phyloP scores from a whole-genome alignment of 179 eudicot genomes.

The Silene noctiflora region DNA sequence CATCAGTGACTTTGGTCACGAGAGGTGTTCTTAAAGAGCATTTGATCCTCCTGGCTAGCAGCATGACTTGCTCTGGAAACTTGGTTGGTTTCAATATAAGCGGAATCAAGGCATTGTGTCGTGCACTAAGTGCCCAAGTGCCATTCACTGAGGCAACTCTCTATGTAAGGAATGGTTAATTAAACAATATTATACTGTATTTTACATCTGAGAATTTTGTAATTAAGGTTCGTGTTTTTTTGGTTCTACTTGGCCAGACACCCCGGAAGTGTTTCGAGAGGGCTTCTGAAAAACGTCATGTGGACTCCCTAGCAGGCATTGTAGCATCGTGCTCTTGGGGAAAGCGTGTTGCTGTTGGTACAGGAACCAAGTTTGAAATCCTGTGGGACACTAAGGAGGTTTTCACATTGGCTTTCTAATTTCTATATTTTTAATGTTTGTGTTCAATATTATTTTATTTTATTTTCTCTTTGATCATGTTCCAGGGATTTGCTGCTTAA shows the following conservation, averaged over 20 bases:
- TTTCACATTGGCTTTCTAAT: neutral
- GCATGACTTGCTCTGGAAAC: conserved; percentile 89
- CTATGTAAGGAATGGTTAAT: conserved; percentile 49
- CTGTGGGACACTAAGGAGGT: conserved; percentile 87
- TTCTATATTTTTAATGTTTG: neutral
- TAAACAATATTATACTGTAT: neutral
- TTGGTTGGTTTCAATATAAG: conserved; percentile 76
- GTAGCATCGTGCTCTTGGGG: conserved; percentile 99
- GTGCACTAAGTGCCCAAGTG: conserved; percentile 66
- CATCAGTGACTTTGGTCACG: conserved; percentile 86
- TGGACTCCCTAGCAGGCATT: conserved; percentile 74
- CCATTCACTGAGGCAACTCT: conserved; percentile 93
- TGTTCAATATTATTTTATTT: neutral
- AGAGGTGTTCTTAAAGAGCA: conserved; percentile 95
- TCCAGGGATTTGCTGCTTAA: neutral
- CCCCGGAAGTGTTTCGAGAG: conserved; percentile 89
- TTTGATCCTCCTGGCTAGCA: conserved; percentile 75
- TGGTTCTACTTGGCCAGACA: conserved; percentile 41
- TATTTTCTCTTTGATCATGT: neutral
- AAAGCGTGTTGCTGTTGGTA: conserved; percentile 91
- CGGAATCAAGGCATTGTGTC: conserved; percentile 77
- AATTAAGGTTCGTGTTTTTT: neutral
- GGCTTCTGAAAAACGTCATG: conserved; percentile 91
- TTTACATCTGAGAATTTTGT: neutral
- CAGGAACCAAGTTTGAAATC: conserved; percentile 76